Base-by-base conservation (phyloP, 2,329 filamentous ascomycete genomes). In the Geosmithia flava region DNA sequence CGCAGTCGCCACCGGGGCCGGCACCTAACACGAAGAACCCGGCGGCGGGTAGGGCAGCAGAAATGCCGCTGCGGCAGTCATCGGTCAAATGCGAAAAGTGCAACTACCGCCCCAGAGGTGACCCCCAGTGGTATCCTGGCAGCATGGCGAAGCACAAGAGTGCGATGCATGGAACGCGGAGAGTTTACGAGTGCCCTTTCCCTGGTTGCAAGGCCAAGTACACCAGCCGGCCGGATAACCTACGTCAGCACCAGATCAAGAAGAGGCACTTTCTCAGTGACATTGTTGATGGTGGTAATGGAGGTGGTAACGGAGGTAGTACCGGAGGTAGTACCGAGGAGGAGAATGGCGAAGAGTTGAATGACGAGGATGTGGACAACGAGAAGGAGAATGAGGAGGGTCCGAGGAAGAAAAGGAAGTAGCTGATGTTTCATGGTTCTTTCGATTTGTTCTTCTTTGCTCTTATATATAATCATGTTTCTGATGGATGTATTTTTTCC, bases 81-180 rank as follows among this genome's bases (percentile, higher is more conserved):
- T 11, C 6, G 33, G 6, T 8, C 23, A 27, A 7, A 3, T 78
- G 75, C 54, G 68, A 71, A 20, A 61, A 75, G 17, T 79, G 75
- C 51, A 72, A 69, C 2, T 78, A 78, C 59, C 66, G 72, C 10
- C 75, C 75, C 1, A 75, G 72, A 52, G 75, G 75, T 3, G 68
- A 75, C 45, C 74, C 75, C n/a, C 67, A 71, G 50, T 78, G 75
- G 75, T 78, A 78, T 56, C 70, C 69, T 43, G 74, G 74, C 6
- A 76, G 72, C 56, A 76, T 79, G 74, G 68, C 73, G 45, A 79
- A 78, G 58, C 75, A 79, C 57, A 75, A 67, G 62, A 75, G 72
- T 57, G 62, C 72, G 50, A 70, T 75, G 58, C 75, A 79, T n/a
- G n/a, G n/a, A n/a, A n/a, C 59, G 69, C 71, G 46, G 61, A 61